These are phyloP conservation scores for Teratosphaeria nubilosa DNA, from an alignment of 2,329 filamentous ascomycete species.

Conservation along the genomic window DNA sequence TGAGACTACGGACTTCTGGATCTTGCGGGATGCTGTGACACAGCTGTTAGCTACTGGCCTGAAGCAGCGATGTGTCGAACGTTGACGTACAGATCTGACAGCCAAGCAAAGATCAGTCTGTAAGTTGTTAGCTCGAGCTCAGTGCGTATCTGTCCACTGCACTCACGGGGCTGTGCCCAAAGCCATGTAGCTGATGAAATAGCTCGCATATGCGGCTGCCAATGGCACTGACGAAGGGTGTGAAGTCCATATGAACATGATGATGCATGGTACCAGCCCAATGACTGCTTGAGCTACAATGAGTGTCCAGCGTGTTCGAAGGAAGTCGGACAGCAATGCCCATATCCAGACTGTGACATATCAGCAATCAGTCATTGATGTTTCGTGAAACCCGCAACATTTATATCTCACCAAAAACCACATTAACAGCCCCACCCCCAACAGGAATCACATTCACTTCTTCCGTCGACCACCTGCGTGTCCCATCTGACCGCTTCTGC, in stretches of 20 bases:
- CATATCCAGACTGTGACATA: constrained; percentile 34
- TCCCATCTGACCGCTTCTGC: constrained; percentile 33
- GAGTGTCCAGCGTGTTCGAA: constrained; percentile 42
- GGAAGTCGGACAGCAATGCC: constrained; percentile 42
- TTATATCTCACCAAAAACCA: constrained; percentile 39
- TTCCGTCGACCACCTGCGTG: constrained; percentile 32
- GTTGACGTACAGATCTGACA: constrained; percentile 33
- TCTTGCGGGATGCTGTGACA: constrained; percentile 33
- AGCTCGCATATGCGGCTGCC: constrained; percentile 41
- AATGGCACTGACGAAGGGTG: constrained; percentile 34
- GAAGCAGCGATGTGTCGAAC: too few species aligned
- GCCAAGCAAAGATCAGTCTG: constrained; percentile 41
- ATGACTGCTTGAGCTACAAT: constrained; percentile 40
- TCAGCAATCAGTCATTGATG: too few species aligned
- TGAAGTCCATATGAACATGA: constrained; percentile 42
- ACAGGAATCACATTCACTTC: constrained; percentile 43
- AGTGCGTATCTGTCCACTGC: too few species aligned
- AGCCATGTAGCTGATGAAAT: constrained; percentile 41
- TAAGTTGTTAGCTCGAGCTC: too few species aligned
- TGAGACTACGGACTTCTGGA: constrained; percentile 39
- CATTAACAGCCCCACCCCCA: constrained; percentile 39
- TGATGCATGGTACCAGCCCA: constrained; percentile 22
- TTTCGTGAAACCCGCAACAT: too few species aligned
- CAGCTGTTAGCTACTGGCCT: too few species aligned
- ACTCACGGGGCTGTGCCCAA: constrained; percentile 38